Conservation (phyloP, 2,329 filamentous ascomycete genomes). For the Botrytis paeoniae region DNA sequence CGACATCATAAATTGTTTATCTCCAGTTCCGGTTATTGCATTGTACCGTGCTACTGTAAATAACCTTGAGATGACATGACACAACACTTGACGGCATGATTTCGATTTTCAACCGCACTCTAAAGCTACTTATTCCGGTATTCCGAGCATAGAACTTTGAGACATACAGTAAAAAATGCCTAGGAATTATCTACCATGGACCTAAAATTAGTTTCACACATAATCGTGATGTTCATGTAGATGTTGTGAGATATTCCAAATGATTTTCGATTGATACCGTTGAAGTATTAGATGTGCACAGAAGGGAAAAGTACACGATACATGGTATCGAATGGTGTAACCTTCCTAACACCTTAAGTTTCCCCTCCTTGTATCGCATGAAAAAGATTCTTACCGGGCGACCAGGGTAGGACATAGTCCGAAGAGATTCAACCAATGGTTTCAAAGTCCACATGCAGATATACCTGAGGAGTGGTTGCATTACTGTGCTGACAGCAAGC, state of each 20-base stretch:
- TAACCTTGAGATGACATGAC: slow-evolving; percentile 18
- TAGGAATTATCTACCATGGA: background rate
- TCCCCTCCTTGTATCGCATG: slow-evolving; percentile 7
- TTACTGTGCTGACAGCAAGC: slow-evolving; percentile 8
- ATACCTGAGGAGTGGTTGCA: slow-evolving; percentile 14
- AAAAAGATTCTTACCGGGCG: slow-evolving; percentile 11
- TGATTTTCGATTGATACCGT: slow-evolving; percentile 13
- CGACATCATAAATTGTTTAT: slow-evolving; percentile 13
- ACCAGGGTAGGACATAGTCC: slow-evolving; percentile 1
- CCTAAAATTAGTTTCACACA: background rate
- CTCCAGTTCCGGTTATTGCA: slow-evolving; percentile 16
- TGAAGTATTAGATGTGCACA: slow-evolving; percentile 9
- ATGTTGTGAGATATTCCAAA: slow-evolving; percentile 6
- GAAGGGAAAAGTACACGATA: slow-evolving; percentile 3
- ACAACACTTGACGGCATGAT: slow-evolving; percentile 19
- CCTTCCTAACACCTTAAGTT: slow-evolving; percentile 14
- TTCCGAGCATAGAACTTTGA: slow-evolving; percentile 9
- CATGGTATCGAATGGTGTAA: slow-evolving; percentile 16
- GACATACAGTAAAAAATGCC: slow-evolving; percentile 1
- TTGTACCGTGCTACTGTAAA: slow-evolving; percentile 12
- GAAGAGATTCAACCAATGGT: slow-evolving; percentile 12
- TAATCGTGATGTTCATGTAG: background rate
- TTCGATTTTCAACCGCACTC: slow-evolving; percentile 7
- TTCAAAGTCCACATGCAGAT: background rate
- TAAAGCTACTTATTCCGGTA: slow-evolving; percentile 6